These are phyloP conservation scores for Lactarius sp. DNA, from an alignment of 768 basidiomycete species.

Conservation along the genomic window DNA sequence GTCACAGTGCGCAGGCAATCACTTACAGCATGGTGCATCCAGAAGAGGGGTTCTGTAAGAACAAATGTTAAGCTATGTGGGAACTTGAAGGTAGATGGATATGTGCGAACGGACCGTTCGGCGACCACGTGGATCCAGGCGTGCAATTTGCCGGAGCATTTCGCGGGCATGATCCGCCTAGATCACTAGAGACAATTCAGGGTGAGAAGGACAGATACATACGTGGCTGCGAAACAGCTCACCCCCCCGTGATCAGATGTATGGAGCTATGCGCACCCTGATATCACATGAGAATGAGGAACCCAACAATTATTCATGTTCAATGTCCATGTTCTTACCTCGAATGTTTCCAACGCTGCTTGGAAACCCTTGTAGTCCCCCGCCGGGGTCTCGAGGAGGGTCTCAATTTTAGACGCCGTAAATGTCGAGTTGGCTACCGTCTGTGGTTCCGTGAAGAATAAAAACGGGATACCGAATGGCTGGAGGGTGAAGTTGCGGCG, in stretches of 20 bases:
- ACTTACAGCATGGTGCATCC: slow-evolving; percentile 35
- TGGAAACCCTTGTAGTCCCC: slow-evolving; percentile 36
- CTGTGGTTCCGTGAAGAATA: slow-evolving; percentile 26
- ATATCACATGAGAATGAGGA: neutral
- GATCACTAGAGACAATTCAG: slow-evolving; percentile 27
- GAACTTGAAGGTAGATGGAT: neutral
- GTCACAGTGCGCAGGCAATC: neutral
- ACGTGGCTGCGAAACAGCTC: neutral
- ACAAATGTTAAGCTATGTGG: neutral
- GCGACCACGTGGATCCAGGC: slow-evolving; percentile 31
- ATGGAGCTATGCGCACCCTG: slow-evolving; percentile 35
- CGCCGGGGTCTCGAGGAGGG: slow-evolving; percentile 29
- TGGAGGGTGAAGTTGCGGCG: slow-evolving; percentile 35
- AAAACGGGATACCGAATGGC: slow-evolving; percentile 27
- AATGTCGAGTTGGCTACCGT: slow-evolving; percentile 31
- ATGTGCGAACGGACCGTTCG: slow-evolving; percentile 30
- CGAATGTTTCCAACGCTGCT: slow-evolving; percentile 29
- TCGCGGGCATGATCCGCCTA: slow-evolving; percentile 31
- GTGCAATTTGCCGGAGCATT: slow-evolving; percentile 29
- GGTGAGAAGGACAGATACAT: neutral
- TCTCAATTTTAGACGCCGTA: slow-evolving; percentile 26
- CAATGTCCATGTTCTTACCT: slow-evolving; percentile 23
- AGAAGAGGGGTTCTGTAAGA: slow-evolving; percentile 35
- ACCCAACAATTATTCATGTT: neutral
- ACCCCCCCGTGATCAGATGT: slow-evolving; percentile 35